Evolutionary conservation across 179 eudicot species (phyloP), one percentile per base, ranked within the genome.

Genomic region (Silene vulgaris): DNA sequence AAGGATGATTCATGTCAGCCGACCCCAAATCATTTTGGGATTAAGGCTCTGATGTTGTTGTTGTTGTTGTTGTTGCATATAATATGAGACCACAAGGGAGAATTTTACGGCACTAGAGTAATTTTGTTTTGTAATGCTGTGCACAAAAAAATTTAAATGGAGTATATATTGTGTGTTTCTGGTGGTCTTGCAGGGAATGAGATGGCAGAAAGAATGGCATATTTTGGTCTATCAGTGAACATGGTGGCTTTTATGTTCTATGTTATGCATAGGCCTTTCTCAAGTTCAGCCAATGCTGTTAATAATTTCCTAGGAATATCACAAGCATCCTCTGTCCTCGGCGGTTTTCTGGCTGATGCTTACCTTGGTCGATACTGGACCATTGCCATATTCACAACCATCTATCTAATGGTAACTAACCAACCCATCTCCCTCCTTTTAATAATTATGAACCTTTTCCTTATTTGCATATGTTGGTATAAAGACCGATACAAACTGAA

Each of bases 311-410:
- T 93, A 71, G 98, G 98, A 60, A 93, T 91, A 75, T 93, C 98
- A 73, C 97, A 91, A 64, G 93, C 88, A 4, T 91, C 97, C 20
- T 93, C 97, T 4, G 95, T 91, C 26, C 80, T 93, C 19, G 97
- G 98, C 29, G 98, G 98, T 63, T 93, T 93, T 63, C 52, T 93
- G 6, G 98, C 98, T 7, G 98, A 93, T 77, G 97, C 98, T 1
- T 93, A 88, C 82, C 98, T 93, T 9, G 97, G 97, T 73, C 89
- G 98, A 74, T 93, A 89, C 67, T 93, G 95, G 98, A 93, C 98
- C 5, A 91, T 91, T 52, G 97, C 98, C 20, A 89, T 93, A 74
- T 93, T 93, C 66, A 77, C 98, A 30, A 88, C 93, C 17, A 87
- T 93, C 71, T 91, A 93, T 80, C 92, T 91, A 59, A 83, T 82